phyloP scores from a whole-genome alignment of 768 basidiomycete species.

The Podaxis sp. region DNA sequence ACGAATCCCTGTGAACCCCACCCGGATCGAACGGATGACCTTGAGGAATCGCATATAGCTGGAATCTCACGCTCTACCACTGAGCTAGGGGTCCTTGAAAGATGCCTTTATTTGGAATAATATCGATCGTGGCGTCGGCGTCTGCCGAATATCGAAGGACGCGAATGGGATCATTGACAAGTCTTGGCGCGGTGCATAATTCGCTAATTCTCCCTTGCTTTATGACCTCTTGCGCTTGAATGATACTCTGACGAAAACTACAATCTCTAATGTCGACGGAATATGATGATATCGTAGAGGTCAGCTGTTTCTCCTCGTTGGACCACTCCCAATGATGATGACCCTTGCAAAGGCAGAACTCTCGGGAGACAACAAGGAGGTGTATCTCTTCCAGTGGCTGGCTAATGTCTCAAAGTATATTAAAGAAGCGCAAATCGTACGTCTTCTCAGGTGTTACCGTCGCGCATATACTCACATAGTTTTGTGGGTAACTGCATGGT shows the following conservation, averaged over 20 bases:
- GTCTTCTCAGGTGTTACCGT: not conserved
- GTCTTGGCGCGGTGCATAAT: too few species aligned
- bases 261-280: not conserved
- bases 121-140: not conserved
- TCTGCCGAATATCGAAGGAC: not conserved
- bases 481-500: too few species aligned
- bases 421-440: constrained; percentile 46
- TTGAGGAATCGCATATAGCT: constrained; percentile 34
- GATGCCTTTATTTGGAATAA: not conserved
- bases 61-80: constrained; percentile 41
- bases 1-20: constrained; percentile 26
- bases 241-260: not conserved
- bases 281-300: constrained; percentile 12
- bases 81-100: constrained; percentile 33
- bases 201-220: too few species aligned
- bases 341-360: constrained; percentile 52
- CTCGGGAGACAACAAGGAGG: constrained; percentile 71
- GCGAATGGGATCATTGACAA: not conserved
- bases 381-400: constrained; percentile 86
- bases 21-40: constrained; percentile 49
- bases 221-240: not conserved
- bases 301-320: not conserved
- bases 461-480: not conserved
- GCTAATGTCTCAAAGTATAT: constrained; percentile 61
- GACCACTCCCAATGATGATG: not conserved